Evolutionary conservation across 179 eudicot species (phyloP).

Genomic region (Beta corolliflora): DNA sequence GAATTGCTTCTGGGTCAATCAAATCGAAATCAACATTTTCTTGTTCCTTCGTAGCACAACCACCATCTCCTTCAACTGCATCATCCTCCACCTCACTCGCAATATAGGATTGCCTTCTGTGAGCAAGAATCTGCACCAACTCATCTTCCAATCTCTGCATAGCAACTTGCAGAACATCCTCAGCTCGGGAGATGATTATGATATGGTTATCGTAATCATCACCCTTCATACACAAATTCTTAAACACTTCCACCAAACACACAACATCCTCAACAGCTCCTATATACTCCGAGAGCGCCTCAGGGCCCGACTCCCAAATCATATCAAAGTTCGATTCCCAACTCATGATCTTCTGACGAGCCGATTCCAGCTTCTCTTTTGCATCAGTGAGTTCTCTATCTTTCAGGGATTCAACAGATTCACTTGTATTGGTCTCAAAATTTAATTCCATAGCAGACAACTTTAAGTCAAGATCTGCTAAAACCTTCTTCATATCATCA

Average conservation of each 20-base stretch:
- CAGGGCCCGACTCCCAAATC: conserved; percentile 60
- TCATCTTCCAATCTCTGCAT: conserved; percentile 76
- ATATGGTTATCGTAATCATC: conserved; percentile 39
- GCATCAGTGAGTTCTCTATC: conserved; percentile 23
- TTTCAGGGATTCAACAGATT: conserved; percentile 27
- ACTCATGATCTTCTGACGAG: conserved; percentile 46
- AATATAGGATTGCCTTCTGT: conserved; percentile 44
- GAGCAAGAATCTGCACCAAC: conserved; percentile 50
- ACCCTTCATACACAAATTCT: conserved; percentile 34
- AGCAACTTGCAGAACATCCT: conserved; percentile 55
- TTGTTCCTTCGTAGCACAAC: conserved; percentile 1
- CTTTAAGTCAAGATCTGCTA: conserved; percentile 53
- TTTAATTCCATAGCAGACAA: conserved; percentile 41
- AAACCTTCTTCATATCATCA: conserved; percentile 45
- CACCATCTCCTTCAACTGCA: conserved; percentile 21
- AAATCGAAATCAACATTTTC: conserved; percentile 34
- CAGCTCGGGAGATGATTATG: conserved; percentile 44
- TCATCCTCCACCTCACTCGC: conserved; percentile 42
- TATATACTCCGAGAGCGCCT: conserved; percentile 44
- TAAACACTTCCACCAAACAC: conserved; percentile 36
- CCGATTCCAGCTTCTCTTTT: conserved; percentile 41
- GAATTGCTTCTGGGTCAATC: conserved; percentile 53
- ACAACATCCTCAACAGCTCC: conserved; percentile 62
- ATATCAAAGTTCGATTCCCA: conserved; percentile 51
- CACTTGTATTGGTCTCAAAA: conserved; percentile 31